Percentiles rank a stretch among this genome's conserved stretches.
These are phyloP conservation scores for Botrytis fragariae DNA, from an alignment of 2,329 filamentous ascomycete species.

Conservation along the genomic window DNA sequence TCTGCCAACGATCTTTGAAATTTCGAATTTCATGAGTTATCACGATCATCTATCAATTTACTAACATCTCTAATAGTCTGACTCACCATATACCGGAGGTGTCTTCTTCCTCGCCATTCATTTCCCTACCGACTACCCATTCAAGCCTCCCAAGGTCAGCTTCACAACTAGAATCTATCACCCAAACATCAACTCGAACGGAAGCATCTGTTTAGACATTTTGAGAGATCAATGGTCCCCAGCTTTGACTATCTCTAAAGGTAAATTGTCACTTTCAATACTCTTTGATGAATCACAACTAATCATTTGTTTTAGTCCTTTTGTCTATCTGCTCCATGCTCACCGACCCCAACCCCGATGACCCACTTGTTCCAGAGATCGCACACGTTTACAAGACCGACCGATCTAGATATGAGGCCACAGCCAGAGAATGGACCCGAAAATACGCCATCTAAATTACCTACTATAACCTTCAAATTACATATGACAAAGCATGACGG, in stretches of 20 bases:
- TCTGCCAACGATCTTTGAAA: conserved; percentile 17
- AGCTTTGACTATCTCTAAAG: conserved; percentile 97
- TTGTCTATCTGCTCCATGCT: conserved; percentile 99
- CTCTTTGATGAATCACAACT: not conserved
- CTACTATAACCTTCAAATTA: conserved; percentile 13
- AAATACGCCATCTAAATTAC: conserved; percentile 86
- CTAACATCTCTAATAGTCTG: conserved; percentile 24
- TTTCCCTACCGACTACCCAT: conserved; percentile 99
- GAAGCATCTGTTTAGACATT: conserved; percentile 98
- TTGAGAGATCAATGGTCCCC: conserved; percentile 99
- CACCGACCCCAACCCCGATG: conserved; percentile 98
- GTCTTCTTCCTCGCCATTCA: conserved; percentile 99
- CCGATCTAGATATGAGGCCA: conserved; percentile 91
- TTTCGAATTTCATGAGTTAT: conserved; percentile 23
- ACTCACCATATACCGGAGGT: conserved; percentile 91
- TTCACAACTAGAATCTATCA: conserved; percentile 99
- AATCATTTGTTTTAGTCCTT: conserved; percentile 60
- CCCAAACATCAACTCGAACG: conserved; percentile 99
- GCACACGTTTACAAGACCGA: conserved; percentile 99
- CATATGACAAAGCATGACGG: conserved; percentile 15
- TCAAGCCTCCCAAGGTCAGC: conserved; percentile 99
- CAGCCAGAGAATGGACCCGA: conserved; percentile 95
- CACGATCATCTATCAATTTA: not conserved
- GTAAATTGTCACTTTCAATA: conserved; percentile 49
- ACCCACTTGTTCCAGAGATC: conserved; percentile 97